Conservation (phyloP, 257 asterid genomes). For the Hygrophila difformis region DNA sequence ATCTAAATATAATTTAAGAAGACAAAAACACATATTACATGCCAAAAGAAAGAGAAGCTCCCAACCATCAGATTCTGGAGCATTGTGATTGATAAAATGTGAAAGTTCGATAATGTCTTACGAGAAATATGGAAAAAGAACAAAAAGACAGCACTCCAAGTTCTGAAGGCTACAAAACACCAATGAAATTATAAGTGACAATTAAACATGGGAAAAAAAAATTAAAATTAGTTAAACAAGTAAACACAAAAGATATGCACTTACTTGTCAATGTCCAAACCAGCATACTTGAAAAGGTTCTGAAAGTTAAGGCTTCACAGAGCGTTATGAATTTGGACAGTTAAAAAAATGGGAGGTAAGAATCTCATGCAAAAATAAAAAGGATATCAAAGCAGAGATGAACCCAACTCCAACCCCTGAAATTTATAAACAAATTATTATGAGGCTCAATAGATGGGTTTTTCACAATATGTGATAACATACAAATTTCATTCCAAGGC, state of each 20-base stretch:
- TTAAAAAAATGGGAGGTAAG: not conserved
- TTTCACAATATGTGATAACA: too few species aligned
- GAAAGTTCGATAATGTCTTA: slow-evolving; percentile 35
- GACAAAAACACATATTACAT: slow-evolving; percentile 11
- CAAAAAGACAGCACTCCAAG: slow-evolving; percentile 98
- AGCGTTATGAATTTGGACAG: slow-evolving; percentile 20
- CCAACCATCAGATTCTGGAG: too few species aligned
- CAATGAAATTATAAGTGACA: too few species aligned
- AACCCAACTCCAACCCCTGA: slow-evolving; percentile 99
- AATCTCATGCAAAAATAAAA: not conserved
- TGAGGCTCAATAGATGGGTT: too few species aligned
- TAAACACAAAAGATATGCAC: slow-evolving; percentile 12
- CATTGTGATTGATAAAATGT: slow-evolving; percentile 9
- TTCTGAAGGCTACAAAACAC: slow-evolving; percentile 74
- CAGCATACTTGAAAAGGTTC: slow-evolving; percentile 98
- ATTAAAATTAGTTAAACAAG: too few species aligned
- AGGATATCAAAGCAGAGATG: slow-evolving; percentile 96
- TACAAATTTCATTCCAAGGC: too few species aligned
- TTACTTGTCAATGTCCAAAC: slow-evolving; percentile 94
- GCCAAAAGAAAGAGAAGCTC: slow-evolving; percentile 10
- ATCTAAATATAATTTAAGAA: slow-evolving; percentile 30
- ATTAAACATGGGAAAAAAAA: too few species aligned
- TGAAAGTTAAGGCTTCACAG: slow-evolving; percentile 52
- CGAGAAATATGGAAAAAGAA: slow-evolving; percentile 98
- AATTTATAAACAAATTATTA: slow-evolving; percentile 18